A percentile compares a stretch with the other conserved stretches of the same genome.
Conservation (phyloP, 805 yeast genomes). For the Blastobotrys attinorum region DNA sequence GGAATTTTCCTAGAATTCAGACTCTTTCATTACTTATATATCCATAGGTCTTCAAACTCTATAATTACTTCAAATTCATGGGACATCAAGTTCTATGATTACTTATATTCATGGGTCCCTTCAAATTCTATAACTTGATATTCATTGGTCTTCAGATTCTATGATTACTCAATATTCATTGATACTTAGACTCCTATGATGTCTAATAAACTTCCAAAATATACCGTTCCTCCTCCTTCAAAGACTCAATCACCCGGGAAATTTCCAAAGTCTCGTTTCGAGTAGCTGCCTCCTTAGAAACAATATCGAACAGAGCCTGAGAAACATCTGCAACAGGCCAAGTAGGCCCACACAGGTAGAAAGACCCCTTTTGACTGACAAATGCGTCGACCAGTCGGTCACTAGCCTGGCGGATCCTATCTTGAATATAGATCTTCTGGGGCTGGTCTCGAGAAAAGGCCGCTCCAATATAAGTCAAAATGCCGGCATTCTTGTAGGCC, state of each 20-base stretch:
- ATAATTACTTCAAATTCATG: too few species aligned
- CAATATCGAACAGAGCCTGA: slow-evolving; percentile 76
- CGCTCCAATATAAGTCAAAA: slow-evolving; percentile 91
- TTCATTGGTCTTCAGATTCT: too few species aligned
- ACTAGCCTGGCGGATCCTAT: slow-evolving; percentile 73
- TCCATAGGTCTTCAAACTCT: too few species aligned
- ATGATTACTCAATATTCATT: too few species aligned
- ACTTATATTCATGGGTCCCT: too few species aligned
- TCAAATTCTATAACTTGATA: too few species aligned
- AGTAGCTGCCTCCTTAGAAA: slow-evolving; percentile 58
- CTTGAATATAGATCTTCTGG: slow-evolving; percentile 90
- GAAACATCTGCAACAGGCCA: slow-evolving; percentile 99
- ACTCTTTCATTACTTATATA: too few species aligned
- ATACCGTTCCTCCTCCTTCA: slow-evolving; percentile 89
- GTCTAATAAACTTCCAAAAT: slow-evolving; percentile 84
- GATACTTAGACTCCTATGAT: too few species aligned
- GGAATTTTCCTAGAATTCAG: too few species aligned
- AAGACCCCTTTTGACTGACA: slow-evolving; percentile 71
- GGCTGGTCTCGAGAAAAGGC: slow-evolving; percentile 98
- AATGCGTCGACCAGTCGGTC: slow-evolving; percentile 71
- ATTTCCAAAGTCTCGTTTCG: slow-evolving; percentile 64
- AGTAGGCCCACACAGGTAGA: slow-evolving; percentile 97
- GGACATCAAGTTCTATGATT: too few species aligned
- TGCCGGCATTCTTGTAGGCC: slow-evolving; percentile 86
- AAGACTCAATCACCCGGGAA: slow-evolving; percentile 76